A percentile compares a stretch with the other conserved stretches of the same genome.
These are phyloP conservation scores for Buddleja alternifolia DNA, from an alignment of 257 asterid genomes.

Conservation along the genomic window DNA sequence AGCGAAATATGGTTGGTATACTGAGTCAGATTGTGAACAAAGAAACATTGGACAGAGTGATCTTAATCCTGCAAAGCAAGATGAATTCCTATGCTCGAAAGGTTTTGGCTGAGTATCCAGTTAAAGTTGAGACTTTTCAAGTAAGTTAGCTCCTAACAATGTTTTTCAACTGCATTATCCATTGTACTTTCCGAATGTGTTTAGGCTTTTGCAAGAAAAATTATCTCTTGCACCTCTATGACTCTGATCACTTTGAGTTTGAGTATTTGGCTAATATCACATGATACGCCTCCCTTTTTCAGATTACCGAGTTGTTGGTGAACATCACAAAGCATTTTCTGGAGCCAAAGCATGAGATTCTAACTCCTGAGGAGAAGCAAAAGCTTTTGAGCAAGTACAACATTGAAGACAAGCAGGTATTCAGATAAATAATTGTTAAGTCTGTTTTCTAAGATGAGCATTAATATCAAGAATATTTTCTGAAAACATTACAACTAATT, in stretches of 20 bases:
- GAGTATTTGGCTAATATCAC: constrained; percentile 4
- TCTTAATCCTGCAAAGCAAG: constrained; percentile 50
- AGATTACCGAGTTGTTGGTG: constrained; percentile 52
- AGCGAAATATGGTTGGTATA: constrained; percentile 35
- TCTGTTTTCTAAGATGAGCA: constrained; percentile 9
- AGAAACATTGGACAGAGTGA: constrained; percentile 48
- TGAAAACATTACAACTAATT: neutral
- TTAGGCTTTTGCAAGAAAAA: neutral
- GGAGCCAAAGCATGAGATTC: constrained; percentile 41
- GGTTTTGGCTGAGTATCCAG: constrained; percentile 42
- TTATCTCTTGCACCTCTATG: neutral
- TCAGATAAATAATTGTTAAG: neutral
- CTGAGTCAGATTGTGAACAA: constrained; percentile 44
- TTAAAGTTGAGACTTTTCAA: constrained; percentile 48
- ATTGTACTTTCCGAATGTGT: too few relatives aligned
- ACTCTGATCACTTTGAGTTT: constrained; percentile 3
- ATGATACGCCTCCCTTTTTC: constrained; percentile 26
- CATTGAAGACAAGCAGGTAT: constrained; percentile 49
- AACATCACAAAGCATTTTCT: constrained; percentile 48
- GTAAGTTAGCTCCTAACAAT: constrained; percentile 30
- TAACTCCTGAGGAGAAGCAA: constrained; percentile 46
- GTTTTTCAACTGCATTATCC: neutral
- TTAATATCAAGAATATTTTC: neutral
- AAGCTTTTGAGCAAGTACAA: constrained; percentile 34
- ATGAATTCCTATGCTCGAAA: constrained; percentile 49